These are phyloP conservation scores for Volvariella volvacea DNA, from an alignment of 1,284 basidiomycete species.

Conservation along the genomic window DNA sequence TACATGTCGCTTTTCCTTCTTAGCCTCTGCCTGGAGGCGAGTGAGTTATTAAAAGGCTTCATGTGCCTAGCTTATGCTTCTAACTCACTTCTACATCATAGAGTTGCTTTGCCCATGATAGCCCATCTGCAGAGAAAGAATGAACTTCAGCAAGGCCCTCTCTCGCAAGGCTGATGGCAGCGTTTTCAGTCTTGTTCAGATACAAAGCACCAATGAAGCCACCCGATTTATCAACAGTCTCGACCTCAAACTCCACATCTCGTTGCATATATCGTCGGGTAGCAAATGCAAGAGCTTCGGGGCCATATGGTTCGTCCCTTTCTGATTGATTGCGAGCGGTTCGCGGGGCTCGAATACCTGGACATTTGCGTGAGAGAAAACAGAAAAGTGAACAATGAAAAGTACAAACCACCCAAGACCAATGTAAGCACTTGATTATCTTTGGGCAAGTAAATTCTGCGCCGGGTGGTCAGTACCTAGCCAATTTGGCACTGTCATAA, in stretches of 20 bases:
- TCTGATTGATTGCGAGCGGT: conserved; percentile 78
- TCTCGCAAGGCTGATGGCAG: conserved; percentile 75
- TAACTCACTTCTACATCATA: conserved; percentile 75
- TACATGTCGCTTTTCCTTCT: conserved; percentile 72
- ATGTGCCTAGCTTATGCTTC: conserved; percentile 4
- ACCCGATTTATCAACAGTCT: conserved; percentile 88
- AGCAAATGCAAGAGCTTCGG: conserved; percentile 80
- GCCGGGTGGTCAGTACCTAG: conserved; percentile 8
- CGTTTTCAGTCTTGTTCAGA: conserved; percentile 81
- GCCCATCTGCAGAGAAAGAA: conserved; percentile 77
- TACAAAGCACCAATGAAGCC: conserved; percentile 93
- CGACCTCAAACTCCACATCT: conserved; percentile 90
- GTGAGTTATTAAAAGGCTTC: conserved; percentile 6
- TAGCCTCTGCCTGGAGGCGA: conserved; percentile 62
- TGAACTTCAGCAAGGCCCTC: conserved; percentile 88
- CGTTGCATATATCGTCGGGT: conserved; percentile 84
- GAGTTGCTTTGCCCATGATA: conserved; percentile 76
- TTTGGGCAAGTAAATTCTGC: conserved; percentile 78
- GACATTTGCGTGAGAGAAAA: not conserved
- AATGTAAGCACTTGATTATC: conserved; percentile 89
- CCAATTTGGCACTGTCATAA: conserved; percentile 5
- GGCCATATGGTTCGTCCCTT: conserved; percentile 85
- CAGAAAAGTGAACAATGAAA: conserved; percentile 6
- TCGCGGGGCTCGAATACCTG: conserved; percentile 81
- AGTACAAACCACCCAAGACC: conserved; percentile 68